A percentile compares a stretch with the other conserved stretches of the same genome.
Evolutionary conservation across 2,329 filamentous ascomycete species (phyloP).

Genomic region (Westerdykella aurantiaca): DNA sequence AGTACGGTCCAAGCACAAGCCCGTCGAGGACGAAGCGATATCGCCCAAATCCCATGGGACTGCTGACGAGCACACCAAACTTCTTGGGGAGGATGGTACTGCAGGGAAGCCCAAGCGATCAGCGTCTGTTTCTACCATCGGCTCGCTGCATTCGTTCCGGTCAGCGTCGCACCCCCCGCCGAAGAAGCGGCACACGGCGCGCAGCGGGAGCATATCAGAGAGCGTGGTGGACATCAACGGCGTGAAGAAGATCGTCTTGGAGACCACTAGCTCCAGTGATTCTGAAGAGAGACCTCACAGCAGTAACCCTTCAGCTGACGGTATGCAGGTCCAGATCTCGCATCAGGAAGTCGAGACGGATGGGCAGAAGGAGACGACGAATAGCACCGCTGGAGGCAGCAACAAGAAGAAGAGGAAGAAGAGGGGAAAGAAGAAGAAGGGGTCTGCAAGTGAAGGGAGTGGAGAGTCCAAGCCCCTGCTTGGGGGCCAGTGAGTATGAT

Average conservation of each 20-base stretch:
- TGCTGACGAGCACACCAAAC: constrained; percentile 12
- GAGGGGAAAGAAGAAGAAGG: constrained; percentile 35
- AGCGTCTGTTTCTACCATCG: constrained; percentile 30
- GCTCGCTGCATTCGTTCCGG: constrained; percentile 23
- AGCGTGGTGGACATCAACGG: constrained; percentile 69
- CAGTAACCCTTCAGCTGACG: constrained; percentile 14
- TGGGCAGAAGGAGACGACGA: constrained; percentile 9
- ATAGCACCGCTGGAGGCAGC: constrained; percentile 14
- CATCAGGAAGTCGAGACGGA: constrained; percentile 1
- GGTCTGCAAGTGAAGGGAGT: constrained; percentile 10
- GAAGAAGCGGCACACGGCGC: constrained; percentile 47
- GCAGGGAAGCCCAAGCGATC: constrained; percentile 10
- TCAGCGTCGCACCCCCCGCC: constrained; percentile 21
- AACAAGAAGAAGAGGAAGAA: constrained; percentile 37
- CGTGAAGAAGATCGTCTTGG: constrained; percentile 68
- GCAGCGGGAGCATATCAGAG: constrained; percentile 74
- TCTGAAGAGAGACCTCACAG: constrained; percentile 20
- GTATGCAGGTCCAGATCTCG: constrained; percentile 14
- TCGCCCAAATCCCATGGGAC: constrained; percentile 21
- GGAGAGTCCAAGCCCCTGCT: constrained; percentile 31
- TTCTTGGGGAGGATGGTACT: constrained; percentile 14
- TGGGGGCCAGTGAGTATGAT: constrained; percentile 5
- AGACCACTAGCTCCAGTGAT: constrained; percentile 57
- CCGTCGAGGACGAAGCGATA: constrained; percentile 11
- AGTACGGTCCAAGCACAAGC: constrained; percentile 11